Evolutionary conservation across 768 basidiomycete genomes (phyloP), one percentile per base, ranked within the genome.

Genomic region (Chiua virens): DNA sequence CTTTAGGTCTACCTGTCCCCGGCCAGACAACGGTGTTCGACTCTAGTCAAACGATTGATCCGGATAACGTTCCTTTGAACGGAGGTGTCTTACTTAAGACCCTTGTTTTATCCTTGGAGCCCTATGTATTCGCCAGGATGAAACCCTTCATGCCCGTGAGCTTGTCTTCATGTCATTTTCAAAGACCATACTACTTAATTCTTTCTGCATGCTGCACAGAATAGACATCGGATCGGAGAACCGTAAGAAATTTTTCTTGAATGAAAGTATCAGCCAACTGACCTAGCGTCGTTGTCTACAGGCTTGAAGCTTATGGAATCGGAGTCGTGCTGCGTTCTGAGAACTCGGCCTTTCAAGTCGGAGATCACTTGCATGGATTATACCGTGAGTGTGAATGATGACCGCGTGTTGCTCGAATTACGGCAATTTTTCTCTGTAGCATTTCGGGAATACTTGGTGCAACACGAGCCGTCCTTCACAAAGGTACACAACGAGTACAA

Each of bases 241-340:
- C n/a, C 38, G 50, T 49, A 27, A 42, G 30, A 2, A 2, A 11
- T 28, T 28, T 3, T 9, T 4, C 28, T 28, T 28, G 28, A n/a
- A n/a, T n/a, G n/a, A n/a, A n/a, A n/a, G n/a, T n/a, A n/a, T n/a
- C n/a, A n/a, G n/a, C n/a, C n/a, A n/a, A n/a, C n/a, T n/a, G n/a
- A n/a, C n/a, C n/a, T n/a, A n/a, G n/a, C n/a, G n/a, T n/a, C n/a
- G n/a, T n/a, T n/a, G n/a, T n/a, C n/a, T n/a, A n/a, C n/a, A n/a
- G n/a, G n/a, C n/a, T n/a, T n/a, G n/a, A 30, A 15, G 75, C 73
- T 15, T 65, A 79, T 27, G 77, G 72, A 8, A 61, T 78, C 6
- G 75, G 45, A 77, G 17, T 54, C 15, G 59, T 61, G 2, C 4
- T 62, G 13, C 56, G 60, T 9, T 63, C 41, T 10, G 60, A 61